phyloP scores from a whole-genome alignment of 169 alveolate genomes.

The Plasmodium inui region DNA sequence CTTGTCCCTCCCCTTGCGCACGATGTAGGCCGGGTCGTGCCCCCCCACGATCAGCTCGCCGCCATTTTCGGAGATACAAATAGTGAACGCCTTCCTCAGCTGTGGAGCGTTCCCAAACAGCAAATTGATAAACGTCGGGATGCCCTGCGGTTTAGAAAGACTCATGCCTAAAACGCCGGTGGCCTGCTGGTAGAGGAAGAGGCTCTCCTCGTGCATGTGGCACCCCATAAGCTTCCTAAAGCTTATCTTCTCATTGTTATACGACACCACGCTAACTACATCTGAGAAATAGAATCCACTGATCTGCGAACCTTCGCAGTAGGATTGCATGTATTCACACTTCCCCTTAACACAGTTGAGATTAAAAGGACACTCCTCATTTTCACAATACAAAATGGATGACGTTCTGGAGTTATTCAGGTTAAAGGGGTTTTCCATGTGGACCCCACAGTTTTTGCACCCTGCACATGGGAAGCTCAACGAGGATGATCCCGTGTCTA shows the following conservation, averaged over 20 bases:
- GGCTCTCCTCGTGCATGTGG: slow-evolving; percentile 77
- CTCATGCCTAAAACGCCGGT: slow-evolving; percentile 85
- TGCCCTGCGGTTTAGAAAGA: slow-evolving; percentile 58
- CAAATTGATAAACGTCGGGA: slow-evolving; percentile 65
- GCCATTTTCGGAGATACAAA: slow-evolving; percentile 82
- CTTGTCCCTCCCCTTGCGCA: neutral
- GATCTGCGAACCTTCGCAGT: slow-evolving; percentile 81
- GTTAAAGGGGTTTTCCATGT: slow-evolving; percentile 74
- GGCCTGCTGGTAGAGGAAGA: slow-evolving; percentile 80
- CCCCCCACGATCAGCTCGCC: slow-evolving; percentile 83
- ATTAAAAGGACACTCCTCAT: slow-evolving; percentile 68
- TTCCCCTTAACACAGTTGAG: slow-evolving; percentile 32
- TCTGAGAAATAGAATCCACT: slow-evolving; percentile 79
- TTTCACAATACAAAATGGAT: slow-evolving; percentile 62
- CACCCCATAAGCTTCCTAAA: slow-evolving; percentile 73
- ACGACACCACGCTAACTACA: slow-evolving; percentile 45
- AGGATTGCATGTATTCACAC: slow-evolving; percentile 78
- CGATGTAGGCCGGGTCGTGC: slow-evolving; percentile 24
- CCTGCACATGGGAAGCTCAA: slow-evolving; percentile 77
- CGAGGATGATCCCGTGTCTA: slow-evolving; percentile 86
- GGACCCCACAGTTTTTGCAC: slow-evolving; percentile 81
- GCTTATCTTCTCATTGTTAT: slow-evolving; percentile 18
- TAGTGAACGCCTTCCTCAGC: slow-evolving; percentile 40
- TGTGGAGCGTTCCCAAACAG: slow-evolving; percentile 19
- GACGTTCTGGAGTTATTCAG: slow-evolving; percentile 74